phyloP scores from a whole-genome alignment of 352 stramenopile species.

The Globisporangium megalacanthum region DNA sequence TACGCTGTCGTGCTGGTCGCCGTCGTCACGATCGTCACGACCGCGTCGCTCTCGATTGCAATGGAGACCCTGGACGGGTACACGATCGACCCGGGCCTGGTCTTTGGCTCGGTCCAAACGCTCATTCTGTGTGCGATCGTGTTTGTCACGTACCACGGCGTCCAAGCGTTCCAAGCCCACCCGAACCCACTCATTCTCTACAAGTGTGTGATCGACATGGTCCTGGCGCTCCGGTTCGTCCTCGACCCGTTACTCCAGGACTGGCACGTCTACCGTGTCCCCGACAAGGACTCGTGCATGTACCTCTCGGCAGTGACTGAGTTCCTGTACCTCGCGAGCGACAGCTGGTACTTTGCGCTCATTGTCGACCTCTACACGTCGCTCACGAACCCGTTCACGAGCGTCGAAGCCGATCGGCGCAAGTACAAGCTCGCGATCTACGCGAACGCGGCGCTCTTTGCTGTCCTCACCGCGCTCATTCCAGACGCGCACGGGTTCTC shows the following conservation, averaged over 20 bases:
- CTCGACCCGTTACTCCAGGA: constrained; percentile 58
- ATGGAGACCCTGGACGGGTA: constrained; percentile 81
- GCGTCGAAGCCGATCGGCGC: constrained; percentile 53
- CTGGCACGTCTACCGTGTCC: constrained; percentile 34
- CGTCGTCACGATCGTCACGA: constrained; percentile 35
- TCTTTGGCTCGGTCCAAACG: constrained; percentile 73
- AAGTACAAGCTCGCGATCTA: constrained; percentile 67
- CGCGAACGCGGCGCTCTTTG: constrained; percentile 27
- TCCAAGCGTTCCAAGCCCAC: constrained; percentile 70
- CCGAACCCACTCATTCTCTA: constrained; percentile 84
- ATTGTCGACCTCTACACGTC: constrained; percentile 71
- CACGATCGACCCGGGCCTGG: constrained; percentile 55
- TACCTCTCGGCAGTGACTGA: constrained; percentile 70
- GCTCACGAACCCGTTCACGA: constrained; percentile 84
- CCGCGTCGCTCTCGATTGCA: constrained; percentile 28
- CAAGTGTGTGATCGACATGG: constrained; percentile 74
- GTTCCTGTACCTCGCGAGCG: constrained; percentile 72
- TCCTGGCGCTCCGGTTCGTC: constrained; percentile 64
- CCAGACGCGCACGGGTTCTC: constrained; percentile 44
- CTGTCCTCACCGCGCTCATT: constrained; percentile 31
- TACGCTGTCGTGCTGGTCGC: constrained; percentile 40
- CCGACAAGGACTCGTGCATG: constrained; percentile 29
- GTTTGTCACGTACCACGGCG: constrained; percentile 72
- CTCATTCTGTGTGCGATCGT: constrained; percentile 65
- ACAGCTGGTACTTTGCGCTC: constrained; percentile 81